Conservation (phyloP, 768 basidiomycete genomes). For the Kwoniella sp. region DNA sequence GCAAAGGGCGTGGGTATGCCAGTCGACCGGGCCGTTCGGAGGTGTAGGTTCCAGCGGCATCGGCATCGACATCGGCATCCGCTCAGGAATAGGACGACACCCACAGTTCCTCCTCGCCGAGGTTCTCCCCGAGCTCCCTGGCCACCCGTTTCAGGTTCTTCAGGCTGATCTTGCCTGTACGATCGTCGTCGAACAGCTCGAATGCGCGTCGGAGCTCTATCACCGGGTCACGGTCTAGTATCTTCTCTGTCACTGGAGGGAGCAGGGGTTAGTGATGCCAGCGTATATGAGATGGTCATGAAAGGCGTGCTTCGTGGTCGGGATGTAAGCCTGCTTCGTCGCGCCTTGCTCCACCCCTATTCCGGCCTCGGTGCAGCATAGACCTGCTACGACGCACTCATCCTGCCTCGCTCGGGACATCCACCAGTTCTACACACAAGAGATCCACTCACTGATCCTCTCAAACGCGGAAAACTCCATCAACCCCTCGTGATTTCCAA, state of each 20-base stretch:
- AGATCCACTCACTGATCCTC: slow-evolving; percentile 71
- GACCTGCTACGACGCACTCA: too few species aligned
- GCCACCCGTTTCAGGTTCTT: slow-evolving; percentile 88
- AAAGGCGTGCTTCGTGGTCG: too few species aligned
- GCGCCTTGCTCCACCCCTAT: neutral
- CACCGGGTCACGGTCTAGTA: slow-evolving; percentile 89
- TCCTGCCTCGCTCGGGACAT: too few species aligned
- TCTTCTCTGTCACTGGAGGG: slow-evolving; percentile 79
- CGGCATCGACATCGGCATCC: slow-evolving; percentile 24
- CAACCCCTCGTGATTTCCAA: slow-evolving; percentile 59
- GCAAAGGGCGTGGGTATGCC: neutral
- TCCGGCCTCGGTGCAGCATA: too few species aligned
- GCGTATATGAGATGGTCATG: neutral
- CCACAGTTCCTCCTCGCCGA: slow-evolving; percentile 95
- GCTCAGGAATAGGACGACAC: too few species aligned
- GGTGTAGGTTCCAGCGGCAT: neutral
- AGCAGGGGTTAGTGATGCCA: neutral
- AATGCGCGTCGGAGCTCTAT: slow-evolving; percentile 95
- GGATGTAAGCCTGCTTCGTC: too few species aligned
- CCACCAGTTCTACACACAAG: too few species aligned
- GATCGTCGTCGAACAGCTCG: slow-evolving; percentile 92
- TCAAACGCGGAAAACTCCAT: slow-evolving; percentile 94
- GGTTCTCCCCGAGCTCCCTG: slow-evolving; percentile 88
- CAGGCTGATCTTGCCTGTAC: slow-evolving; percentile 87
- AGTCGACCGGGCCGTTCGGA: too few species aligned